Evolutionary conservation across 2,329 filamentous ascomycete genomes (phyloP).

Genomic region (Pseudogymnoascus sp.): DNA sequence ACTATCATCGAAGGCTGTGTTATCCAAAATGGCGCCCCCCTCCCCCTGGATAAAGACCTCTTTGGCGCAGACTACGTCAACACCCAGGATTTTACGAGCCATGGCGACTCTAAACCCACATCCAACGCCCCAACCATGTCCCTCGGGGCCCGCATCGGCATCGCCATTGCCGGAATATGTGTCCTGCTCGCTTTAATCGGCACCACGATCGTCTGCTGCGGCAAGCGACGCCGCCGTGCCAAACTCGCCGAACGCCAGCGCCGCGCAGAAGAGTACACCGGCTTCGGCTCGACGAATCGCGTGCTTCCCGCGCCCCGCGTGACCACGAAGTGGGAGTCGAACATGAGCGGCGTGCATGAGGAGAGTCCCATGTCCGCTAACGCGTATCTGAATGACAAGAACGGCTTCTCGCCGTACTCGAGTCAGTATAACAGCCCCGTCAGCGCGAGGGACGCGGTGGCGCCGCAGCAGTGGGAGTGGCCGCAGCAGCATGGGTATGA

Average conservation of each 20-base stretch:
- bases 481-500: conserved; percentile 10
- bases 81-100: neutral
- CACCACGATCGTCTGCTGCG: conserved; percentile 47
- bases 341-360: conserved; percentile 13
- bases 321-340: neutral
- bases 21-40: neutral
- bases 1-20: neutral
- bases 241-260: conserved; percentile 37
- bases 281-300: conserved; percentile 31
- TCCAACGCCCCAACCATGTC: conserved; percentile 35
- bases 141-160: conserved; percentile 50
- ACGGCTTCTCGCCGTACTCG: conserved; percentile 52
- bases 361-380: conserved; percentile 30
- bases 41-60: neutral
- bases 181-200: conserved; percentile 42
- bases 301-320: conserved; percentile 21
- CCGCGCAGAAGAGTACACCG: conserved; percentile 11
- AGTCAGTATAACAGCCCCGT: conserved; percentile 53
- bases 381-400: conserved; percentile 26
- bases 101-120: conserved; percentile 2
- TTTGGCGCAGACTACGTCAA: neutral
- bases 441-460: conserved; percentile 15
- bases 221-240: conserved; percentile 46
- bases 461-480: conserved; percentile 17
- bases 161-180: conserved; percentile 44